These are phyloP conservation scores for Triticum monococcum DNA, from an alignment of 176 grass and related monocot species.

Conservation along the genomic window DNA sequence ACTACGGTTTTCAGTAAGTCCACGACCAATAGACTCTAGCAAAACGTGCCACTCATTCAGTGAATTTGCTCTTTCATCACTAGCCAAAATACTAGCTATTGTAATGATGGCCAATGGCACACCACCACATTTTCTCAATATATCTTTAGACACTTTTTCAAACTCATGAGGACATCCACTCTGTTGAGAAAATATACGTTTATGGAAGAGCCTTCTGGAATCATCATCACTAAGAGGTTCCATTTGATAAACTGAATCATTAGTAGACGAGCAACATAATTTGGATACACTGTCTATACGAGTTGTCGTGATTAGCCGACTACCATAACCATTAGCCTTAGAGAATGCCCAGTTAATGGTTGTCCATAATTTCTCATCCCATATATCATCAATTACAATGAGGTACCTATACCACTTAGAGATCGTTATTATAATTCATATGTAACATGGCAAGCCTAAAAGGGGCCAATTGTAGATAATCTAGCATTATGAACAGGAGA, in stretches of 20 bases:
- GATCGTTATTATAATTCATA: too few relatives aligned
- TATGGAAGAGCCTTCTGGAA: neutral
- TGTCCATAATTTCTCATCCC: neutral
- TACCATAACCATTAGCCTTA: neutral
- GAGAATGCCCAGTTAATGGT: neutral
- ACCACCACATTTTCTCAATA: neutral
- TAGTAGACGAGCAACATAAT: neutral
- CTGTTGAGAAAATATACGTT: neutral
- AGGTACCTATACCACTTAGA: neutral
- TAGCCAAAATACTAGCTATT: neutral
- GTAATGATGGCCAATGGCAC: constrained; percentile 2
- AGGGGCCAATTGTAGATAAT: too few relatives aligned
- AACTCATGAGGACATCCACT: neutral
- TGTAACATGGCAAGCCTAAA: too few relatives aligned
- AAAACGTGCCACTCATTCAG: too few relatives aligned
- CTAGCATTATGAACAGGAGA: too few relatives aligned
- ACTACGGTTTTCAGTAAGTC: too few relatives aligned
- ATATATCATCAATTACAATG: constrained; percentile 3
- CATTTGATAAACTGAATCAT: neutral
- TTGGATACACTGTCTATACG: neutral
- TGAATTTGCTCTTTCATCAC: neutral
- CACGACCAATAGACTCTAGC: too few relatives aligned
- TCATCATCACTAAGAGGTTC: neutral
- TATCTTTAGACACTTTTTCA: neutral
- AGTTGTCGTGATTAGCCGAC: neutral